These are phyloP conservation scores for Xenoacremonium recifei DNA, from an alignment of 2,329 filamentous ascomycete genomes.

Conservation along the genomic window DNA sequence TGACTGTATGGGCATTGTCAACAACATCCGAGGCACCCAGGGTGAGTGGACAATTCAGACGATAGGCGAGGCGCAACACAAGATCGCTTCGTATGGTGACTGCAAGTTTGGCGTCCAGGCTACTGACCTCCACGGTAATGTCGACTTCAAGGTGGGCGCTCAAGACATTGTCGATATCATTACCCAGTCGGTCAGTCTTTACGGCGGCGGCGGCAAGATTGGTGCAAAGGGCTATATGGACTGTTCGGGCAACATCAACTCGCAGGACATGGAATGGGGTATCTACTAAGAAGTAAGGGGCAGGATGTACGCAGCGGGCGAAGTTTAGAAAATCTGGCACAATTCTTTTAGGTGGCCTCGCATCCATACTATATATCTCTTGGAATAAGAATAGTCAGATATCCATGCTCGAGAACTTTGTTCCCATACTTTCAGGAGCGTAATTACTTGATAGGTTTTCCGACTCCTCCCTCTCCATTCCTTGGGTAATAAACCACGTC, in stretches of 20 bases:
- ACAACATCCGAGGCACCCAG: slow-evolving; percentile 28
- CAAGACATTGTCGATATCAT: slow-evolving; percentile 38
- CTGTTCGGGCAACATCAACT: slow-evolving; percentile 26
- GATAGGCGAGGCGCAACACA: slow-evolving; percentile 13
- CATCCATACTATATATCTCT: too few relatives aligned
- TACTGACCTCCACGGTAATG: slow-evolving; percentile 22
- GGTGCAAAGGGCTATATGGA: slow-evolving; percentile 33
- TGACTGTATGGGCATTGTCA: slow-evolving; percentile 34
- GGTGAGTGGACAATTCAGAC: background rate
- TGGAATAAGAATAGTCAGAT: too few relatives aligned
- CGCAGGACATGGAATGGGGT: too few relatives aligned
- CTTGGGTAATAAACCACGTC: too few relatives aligned
- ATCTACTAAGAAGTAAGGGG: too few relatives aligned
- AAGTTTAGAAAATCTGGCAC: too few relatives aligned
- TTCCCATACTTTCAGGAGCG: too few relatives aligned
- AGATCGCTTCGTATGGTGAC: slow-evolving; percentile 23
- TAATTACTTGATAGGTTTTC: too few relatives aligned
- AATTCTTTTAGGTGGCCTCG: too few relatives aligned
- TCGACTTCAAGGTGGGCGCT: slow-evolving; percentile 30
- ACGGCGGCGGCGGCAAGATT: slow-evolving; percentile 28
- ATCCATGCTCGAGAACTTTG: too few relatives aligned
- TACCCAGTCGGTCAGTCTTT: slow-evolving; percentile 26
- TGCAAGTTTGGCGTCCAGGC: slow-evolving; percentile 34
- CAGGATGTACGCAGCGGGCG: too few relatives aligned
- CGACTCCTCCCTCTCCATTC: too few relatives aligned